These are phyloP conservation scores for Rutidosis leptorrhynchoides DNA, from an alignment of 129 eudicot species.

Conservation along the genomic window DNA sequence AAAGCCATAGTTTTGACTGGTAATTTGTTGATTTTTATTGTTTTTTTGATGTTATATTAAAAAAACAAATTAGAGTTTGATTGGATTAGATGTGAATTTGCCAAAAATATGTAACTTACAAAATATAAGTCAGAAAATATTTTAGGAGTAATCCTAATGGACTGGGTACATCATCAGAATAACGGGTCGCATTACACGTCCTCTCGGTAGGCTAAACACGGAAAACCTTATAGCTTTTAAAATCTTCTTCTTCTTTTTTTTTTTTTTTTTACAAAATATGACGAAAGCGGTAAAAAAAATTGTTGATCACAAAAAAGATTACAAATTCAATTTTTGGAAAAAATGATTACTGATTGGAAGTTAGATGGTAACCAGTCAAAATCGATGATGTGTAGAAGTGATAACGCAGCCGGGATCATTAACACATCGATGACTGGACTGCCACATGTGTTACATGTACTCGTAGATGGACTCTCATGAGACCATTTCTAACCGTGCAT, in stretches of 20 bases:
- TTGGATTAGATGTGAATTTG: neutral
- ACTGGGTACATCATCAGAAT: too few relatives aligned
- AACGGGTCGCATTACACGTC: too few relatives aligned
- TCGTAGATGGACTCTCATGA: neutral
- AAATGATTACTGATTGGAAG: neutral
- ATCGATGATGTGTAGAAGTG: neutral
- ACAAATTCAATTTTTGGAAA: neutral
- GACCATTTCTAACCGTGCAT: too few relatives aligned
- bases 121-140: too few relatives aligned
- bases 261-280: neutral
- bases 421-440: neutral
- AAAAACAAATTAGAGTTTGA: too few relatives aligned
- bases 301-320: neutral
- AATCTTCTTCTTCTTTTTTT: too few relatives aligned
- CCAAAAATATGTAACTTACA: neutral
- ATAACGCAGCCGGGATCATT: neutral
- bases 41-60: conserved; percentile 6
- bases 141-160: too few relatives aligned
- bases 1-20: conserved; percentile 81
- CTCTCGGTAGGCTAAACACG: too few relatives aligned
- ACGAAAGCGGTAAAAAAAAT: neutral
- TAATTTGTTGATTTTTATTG: conserved; percentile 25
- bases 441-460: neutral
- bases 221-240: too few relatives aligned
- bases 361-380: neutral